Evolutionary conservation across 2,329 filamentous ascomycete species (phyloP), one percentile per base, ranked within the genome.

Genomic region (Hirsutella thompsonii): DNA sequence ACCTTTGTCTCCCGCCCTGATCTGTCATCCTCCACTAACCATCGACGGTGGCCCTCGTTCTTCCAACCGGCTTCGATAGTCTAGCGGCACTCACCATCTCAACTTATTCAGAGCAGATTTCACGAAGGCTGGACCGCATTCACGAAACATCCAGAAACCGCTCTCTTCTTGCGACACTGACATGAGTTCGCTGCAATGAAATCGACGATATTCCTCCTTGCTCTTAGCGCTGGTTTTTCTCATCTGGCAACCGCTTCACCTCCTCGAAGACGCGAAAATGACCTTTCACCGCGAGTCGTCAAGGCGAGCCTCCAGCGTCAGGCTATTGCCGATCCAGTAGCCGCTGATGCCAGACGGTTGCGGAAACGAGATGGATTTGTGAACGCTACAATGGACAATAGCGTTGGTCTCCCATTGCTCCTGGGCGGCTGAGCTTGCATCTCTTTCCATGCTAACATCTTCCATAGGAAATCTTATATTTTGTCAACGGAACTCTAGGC

Each of bases 401-500:
- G 73, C 60, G 74, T 77, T 50, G 28, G 66, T 49, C 13, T 19
- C 1, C 10, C 14, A 8, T 13, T 26, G 5, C 8, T 8, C 18
- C 37, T 2, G 28, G 21, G 5, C 16, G 32, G 13, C 16, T n/a
- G 14, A n/a, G 8, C 14, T 34, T 18, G n/a, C 8, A 5, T 16
- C 32, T 34, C 16, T 13, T 8, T 18, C 37, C 13, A 18, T 10
- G 11, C 37, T 45, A 20, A 49, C 40, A 32, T 2, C 11, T 5
- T 4, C 18, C 5, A 20, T 40, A 77, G 71, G 61, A 74, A 67
- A 77, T 74, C 2, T 63, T 82, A 21, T 83, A 83, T 56, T 78
- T 74, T 49, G 66, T 78, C 49, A 81, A 82, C 55, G 70, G 66
- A 37, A 69, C 74, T 5, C 48, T 83, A 37, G 79, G 79, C 38